Evolutionary conservation across 1,284 basidiomycete genomes (phyloP).

Genomic region (Fomitopsis pinicola): DNA sequence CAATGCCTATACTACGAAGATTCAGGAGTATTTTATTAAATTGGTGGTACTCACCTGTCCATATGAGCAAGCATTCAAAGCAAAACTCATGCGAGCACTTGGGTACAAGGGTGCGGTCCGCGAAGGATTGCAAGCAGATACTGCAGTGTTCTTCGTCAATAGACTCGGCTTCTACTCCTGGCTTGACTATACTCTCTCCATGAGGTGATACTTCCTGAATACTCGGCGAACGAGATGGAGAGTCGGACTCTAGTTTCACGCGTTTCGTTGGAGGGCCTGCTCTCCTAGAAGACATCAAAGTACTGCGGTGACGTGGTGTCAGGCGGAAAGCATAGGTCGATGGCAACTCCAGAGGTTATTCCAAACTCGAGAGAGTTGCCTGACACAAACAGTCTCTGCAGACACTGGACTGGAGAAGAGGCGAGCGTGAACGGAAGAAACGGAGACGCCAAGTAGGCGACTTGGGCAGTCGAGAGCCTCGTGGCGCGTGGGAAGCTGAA

Average conservation of each 20-base stretch:
- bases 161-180: background rate
- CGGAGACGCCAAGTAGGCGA: background rate
- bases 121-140: conserved; percentile 75
- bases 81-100: conserved; percentile 87
- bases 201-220: background rate
- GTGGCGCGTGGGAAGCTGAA: background rate
- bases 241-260: conserved; percentile 15
- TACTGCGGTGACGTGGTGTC: background rate
- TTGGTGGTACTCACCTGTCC: conserved; percentile 58
- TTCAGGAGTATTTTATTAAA: background rate
- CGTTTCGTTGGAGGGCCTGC: conserved; percentile 15
- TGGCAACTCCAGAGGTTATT: background rate
- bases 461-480: background rate
- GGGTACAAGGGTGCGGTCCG: conserved; percentile 77
- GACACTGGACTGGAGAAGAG: background rate
- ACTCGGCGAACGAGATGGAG: conserved; percentile 7
- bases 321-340: background rate
- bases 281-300: background rate
- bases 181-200: background rate
- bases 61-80: conserved; percentile 81
- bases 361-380: background rate
- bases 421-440: background rate
- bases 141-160: conserved; percentile 43
- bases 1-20: background rate
- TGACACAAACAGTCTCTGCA: background rate